Evolutionary conservation across 2,329 filamentous ascomycete genomes (phyloP), one percentile per base, ranked within the genome.

Genomic region (Cryphonectria carpinicola): DNA sequence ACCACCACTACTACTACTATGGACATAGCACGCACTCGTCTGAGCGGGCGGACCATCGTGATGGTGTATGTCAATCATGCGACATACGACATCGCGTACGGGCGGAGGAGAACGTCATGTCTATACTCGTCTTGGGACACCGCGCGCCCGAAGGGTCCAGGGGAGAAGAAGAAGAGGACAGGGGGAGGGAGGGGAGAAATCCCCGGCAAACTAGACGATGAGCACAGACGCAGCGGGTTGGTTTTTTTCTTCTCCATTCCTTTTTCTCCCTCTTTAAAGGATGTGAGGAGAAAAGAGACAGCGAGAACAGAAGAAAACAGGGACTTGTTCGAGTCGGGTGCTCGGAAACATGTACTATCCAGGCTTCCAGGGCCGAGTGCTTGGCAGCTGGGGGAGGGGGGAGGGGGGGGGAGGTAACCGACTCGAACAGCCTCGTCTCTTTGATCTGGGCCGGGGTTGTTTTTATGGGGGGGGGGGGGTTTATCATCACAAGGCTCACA

Each of bases 321-420:
- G 46, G 46, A 49, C 46, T 49, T 49, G 46, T 49, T 49, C 46
- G 58, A 61, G 58, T 61, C 58, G 35, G 58, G 35, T 61, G 14
- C 35, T 61, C 58, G 58, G 58, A 61, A 61, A 61, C 58, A 39
- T 58, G 35, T 39, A 61, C 32, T 35, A 61, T 61, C 58, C 58
- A 11, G 35, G 35, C 19, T 22, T 14, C 25, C 39, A 17, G 58
- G 32, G 58, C 58, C 58, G 58, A 61, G 58, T 39, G 17, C 58
- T 39, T 61, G 58, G 58, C 58, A 35, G 46, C 46, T 10, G 17
- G 46, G 46, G 46, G 46, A 11, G 13, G 39, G 14, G 13, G 39
- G 39, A 13, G 14, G 11, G 39, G 39, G 39, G 14, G 11, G 39
- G 8, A 8, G 39, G 39, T 28, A 28, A 17, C 11, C 13, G 46